Conservation (phyloP, 2,329 filamentous ascomycete genomes). For the Pochonia chlamydosporia region DNA sequence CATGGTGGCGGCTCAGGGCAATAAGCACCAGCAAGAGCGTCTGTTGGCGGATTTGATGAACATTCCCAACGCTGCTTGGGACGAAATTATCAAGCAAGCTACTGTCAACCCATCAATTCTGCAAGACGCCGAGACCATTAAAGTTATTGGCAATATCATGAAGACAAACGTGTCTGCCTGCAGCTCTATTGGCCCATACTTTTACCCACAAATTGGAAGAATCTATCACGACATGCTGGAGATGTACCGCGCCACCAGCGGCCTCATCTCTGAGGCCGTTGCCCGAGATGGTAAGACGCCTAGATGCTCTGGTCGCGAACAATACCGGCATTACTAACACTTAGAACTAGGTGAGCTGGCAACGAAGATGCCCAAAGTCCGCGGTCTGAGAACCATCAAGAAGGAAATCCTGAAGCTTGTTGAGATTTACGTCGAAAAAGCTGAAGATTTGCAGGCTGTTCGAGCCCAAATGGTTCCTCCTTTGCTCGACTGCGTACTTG, state of each 20-base stretch:
- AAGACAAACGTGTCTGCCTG: constrained; percentile 99
- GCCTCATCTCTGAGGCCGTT: constrained; percentile 90
- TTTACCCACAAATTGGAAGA: constrained; percentile 94
- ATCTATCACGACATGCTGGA: constrained; percentile 99
- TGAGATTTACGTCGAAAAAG: constrained; percentile 96
- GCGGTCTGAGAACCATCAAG: constrained; percentile 94
- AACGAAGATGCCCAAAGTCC: constrained; percentile 94
- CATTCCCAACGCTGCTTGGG: constrained; percentile 90
- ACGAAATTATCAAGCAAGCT: constrained; percentile 84
- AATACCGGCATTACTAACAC: neutral
- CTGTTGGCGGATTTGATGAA: constrained; percentile 89
- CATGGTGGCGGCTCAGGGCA: constrained; percentile 97
- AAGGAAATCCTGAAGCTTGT: constrained; percentile 99
- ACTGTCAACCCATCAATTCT: constrained; percentile 80
- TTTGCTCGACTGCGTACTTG: constrained; percentile 83
- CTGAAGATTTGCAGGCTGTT: constrained; percentile 90
- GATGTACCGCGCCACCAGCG: constrained; percentile 97
- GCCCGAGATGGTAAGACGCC: constrained; percentile 64
- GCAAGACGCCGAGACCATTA: constrained; percentile 91
- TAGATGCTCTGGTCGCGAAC: constrained; percentile 29
- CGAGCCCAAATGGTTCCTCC: constrained; percentile 94
- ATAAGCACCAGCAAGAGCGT: constrained; percentile 88
- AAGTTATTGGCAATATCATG: constrained; percentile 99
- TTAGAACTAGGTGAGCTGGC: constrained; percentile 68
- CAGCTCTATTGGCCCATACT: constrained; percentile 92